Base-by-base conservation (phyloP, 139 green algal species). In the Auxenochlorella pyrenoidosa region DNA sequence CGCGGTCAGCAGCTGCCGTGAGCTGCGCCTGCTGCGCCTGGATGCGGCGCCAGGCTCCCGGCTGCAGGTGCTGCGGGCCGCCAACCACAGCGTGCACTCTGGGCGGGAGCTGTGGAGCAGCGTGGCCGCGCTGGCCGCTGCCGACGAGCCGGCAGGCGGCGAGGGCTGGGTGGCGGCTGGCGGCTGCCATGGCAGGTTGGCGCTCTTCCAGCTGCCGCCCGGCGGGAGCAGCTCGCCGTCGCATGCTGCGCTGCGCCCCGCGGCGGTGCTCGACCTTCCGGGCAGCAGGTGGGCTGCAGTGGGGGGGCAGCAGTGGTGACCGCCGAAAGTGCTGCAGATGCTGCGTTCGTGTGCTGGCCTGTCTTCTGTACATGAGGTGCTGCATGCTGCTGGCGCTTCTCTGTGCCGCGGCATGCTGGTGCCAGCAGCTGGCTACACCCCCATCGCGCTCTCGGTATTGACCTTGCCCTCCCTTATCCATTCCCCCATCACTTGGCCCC, bases 81-180 rank as follows among this genome's bases (percentile, higher is more conserved):
- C 78, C 51, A 71, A 83, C 51, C 28, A 44, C 18, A 26, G 22
- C 12, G 22, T 43, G 60, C 40, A 85, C 40, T 70, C 28, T 44
- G 80, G 22, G 15, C 40, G 36, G 1, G 63, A 77, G 40, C n/a
- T 63, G 40, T 85, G 80, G 80, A 77, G 59, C 80, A 76, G 60
- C 63, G 36, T 85, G 6, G 41, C 80, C 2, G 38, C 63, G 6
- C 34, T 76, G 32, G n/a, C 44, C 36, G n/a, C 34, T 75, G 70
- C 70, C 30, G 70, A 36, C 28, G 70, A 24, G 34, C 70, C 18
- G 43, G 43, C 75, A 24, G 75, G 43, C 43, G 51, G 63, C 18
- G 40, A 85, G 32, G 63, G 80, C 16, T 51, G 44, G 80, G 80
- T 85, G n/a, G 80, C 80, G 3, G 63, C 80, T 0, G 80, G 80